phyloP scores from a whole-genome alignment of 2,329 filamentous ascomycete species.

The Colletotrichum sp. region DNA sequence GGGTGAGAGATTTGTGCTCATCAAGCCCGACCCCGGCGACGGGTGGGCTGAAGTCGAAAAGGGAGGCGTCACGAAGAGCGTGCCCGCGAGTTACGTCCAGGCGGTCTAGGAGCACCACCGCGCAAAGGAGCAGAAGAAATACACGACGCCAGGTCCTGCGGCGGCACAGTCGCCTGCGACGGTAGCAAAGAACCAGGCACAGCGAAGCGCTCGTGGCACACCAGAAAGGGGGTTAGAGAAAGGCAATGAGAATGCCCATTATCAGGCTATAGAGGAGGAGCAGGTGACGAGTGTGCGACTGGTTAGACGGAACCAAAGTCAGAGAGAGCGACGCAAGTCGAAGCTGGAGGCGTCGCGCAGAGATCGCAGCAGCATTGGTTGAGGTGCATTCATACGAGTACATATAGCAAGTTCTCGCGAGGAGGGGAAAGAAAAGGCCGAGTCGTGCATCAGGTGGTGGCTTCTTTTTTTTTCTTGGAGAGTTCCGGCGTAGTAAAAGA shows the following conservation, averaged over 20 bases:
- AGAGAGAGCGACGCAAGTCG: slow-evolving; percentile 18
- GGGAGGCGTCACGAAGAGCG: slow-evolving; percentile 83
- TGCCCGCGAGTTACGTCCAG: slow-evolving; percentile 93
- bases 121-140: not conserved
- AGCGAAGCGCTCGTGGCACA: not conserved
- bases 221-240: not conserved
- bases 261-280: not conserved
- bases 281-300: slow-evolving; percentile 21
- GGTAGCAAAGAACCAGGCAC: not conserved
- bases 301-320: slow-evolving; percentile 15
- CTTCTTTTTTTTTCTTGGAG: not conserved
- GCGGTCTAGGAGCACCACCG: slow-evolving; percentile 57
- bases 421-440: not conserved
- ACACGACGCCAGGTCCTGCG: not conserved
- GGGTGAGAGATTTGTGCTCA: slow-evolving; percentile 89
- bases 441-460: not conserved
- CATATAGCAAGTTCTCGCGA: not conserved
- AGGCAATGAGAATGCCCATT: not conserved
- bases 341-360: not conserved
- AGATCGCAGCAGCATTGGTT: slow-evolving; percentile 9
- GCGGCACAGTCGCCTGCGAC: not conserved
- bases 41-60: slow-evolving; percentile 98
- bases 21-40: slow-evolving; percentile 87
- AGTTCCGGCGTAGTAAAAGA: not conserved
- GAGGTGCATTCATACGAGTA: slow-evolving; percentile 11